Conservation (phyloP, 2,329 filamentous ascomycete species). For the Chalaropsis thielavioides region DNA sequence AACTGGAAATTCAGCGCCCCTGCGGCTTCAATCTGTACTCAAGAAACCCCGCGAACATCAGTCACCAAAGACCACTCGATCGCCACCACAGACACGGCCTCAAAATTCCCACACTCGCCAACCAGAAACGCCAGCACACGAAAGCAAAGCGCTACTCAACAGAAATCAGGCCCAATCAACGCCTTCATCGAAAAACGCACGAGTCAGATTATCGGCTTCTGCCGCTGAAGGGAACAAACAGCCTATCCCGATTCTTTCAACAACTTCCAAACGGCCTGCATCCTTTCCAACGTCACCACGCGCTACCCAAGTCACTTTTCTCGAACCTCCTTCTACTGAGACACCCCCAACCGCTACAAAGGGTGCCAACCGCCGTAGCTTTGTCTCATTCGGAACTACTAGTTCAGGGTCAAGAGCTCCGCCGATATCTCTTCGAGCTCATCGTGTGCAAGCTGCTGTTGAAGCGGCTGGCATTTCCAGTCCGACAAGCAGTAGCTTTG, state of each 20-base stretch:
- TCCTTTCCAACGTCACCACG: slow-evolving; percentile 26
- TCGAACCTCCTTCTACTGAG: slow-evolving; percentile 7
- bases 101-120: neutral
- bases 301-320: slow-evolving; percentile 14
- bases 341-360: slow-evolving; percentile 2
- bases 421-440: slow-evolving; percentile 11
- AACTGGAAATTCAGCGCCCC: slow-evolving; percentile 17
- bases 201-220: slow-evolving; percentile 23
- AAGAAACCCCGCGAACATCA: slow-evolving; percentile 16
- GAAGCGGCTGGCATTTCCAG: neutral
- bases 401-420: slow-evolving; percentile 12
- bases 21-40: slow-evolving; percentile 8
- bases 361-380: slow-evolving; percentile 13
- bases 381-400: slow-evolving; percentile 11
- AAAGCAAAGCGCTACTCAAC: neutral
- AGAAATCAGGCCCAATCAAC: slow-evolving; percentile 7
- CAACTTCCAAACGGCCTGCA: slow-evolving; percentile 25
- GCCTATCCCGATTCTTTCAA: slow-evolving; percentile 13
- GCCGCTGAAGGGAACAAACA: slow-evolving; percentile 18
- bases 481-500: neutral
- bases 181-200: slow-evolving; percentile 18
- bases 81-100: slow-evolving; percentile 18
- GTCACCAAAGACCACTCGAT: slow-evolving; percentile 18
- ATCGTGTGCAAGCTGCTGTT: slow-evolving; percentile 14
- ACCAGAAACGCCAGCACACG: neutral